Conservation (phyloP, 805 yeast genomes). For the Ogataea philodendri region DNA sequence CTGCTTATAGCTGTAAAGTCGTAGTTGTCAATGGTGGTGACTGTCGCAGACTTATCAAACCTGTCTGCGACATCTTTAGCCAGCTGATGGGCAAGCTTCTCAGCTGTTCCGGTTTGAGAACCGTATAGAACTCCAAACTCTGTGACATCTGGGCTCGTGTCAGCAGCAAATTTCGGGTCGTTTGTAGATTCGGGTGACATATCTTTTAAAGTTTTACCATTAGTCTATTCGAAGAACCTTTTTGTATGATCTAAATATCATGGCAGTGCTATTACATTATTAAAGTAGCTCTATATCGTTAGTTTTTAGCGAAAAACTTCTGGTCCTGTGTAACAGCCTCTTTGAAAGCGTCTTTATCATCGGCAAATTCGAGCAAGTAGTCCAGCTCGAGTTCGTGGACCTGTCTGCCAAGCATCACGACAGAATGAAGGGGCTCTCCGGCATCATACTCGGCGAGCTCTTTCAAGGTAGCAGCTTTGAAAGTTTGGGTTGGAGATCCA, state of each 20-base stretch:
- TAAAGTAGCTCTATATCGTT: not conserved
- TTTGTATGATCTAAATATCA: slow-evolving; percentile 1
- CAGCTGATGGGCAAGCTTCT: slow-evolving; percentile 46
- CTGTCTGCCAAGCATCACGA: slow-evolving; percentile 87
- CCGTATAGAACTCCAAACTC: slow-evolving; percentile 30
- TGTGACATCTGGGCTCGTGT: not conserved
- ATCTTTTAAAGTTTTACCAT: no score
- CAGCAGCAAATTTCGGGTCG: no score
- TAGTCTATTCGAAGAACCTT: no score
- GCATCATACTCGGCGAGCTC: slow-evolving; percentile 81
- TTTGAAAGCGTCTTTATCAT: slow-evolving; percentile 51
- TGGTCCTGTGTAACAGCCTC: slow-evolving; percentile 53
- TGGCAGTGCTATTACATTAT: slow-evolving; percentile 4
- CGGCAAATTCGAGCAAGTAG: slow-evolving; percentile 73
- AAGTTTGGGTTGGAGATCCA: slow-evolving; percentile 80
- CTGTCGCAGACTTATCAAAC: slow-evolving; percentile 66
- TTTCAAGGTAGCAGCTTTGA: slow-evolving; percentile 79
- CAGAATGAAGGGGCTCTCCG: slow-evolving; percentile 92
- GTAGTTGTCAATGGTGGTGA: slow-evolving; percentile 72
- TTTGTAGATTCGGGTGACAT: no score
- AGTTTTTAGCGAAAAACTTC: slow-evolving; percentile 45
- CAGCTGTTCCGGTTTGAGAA: slow-evolving; percentile 36
- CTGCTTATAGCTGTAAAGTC: slow-evolving; percentile 67
- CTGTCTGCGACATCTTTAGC: slow-evolving; percentile 73
- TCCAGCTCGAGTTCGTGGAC: slow-evolving; percentile 92